A percentile compares a stretch with the other conserved stretches of the same genome.
Conservation (phyloP, 2,329 filamentous ascomycete genomes). For the Penicillium griseofulvum region DNA sequence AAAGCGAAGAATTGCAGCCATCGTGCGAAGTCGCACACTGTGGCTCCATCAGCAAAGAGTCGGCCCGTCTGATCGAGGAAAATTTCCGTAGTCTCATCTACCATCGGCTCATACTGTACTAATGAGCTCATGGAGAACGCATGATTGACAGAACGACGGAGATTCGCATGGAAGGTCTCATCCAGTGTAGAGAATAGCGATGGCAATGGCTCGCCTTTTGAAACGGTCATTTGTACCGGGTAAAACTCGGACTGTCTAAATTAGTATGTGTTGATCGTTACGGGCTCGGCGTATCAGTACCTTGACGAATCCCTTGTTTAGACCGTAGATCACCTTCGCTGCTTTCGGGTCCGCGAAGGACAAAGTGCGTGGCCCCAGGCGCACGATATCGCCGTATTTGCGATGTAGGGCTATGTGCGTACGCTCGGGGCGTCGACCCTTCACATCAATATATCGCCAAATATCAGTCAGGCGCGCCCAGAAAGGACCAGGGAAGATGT, state of each 20-base stretch:
- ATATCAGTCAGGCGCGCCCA: constrained; percentile 67
- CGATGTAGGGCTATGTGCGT: constrained; percentile 68
- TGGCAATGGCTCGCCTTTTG: constrained; percentile 15
- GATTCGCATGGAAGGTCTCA: constrained; percentile 71
- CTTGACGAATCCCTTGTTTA: constrained; percentile 80
- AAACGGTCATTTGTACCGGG: constrained; percentile 17
- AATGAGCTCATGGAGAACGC: constrained; percentile 76
- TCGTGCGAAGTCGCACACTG: constrained; percentile 21
- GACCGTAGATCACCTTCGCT: constrained; percentile 64
- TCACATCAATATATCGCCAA: constrained; percentile 73
- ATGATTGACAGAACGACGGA: constrained; percentile 71
- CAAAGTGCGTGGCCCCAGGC: constrained; percentile 68
- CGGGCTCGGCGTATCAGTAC: constrained; percentile 41
- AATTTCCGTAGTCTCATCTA: constrained; percentile 69
- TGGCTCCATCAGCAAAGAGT: constrained; percentile 45
- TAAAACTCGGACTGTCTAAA: constrained; percentile 17
- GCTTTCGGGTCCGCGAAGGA: constrained; percentile 73
- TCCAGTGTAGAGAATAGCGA: constrained; percentile 34
- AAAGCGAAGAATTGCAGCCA: constrained; percentile 83
- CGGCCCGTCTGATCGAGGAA: constrained; percentile 65
- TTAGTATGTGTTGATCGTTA: background rate
- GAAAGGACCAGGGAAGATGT: constrained; percentile 59
- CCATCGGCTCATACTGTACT: constrained; percentile 75
- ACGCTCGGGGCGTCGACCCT: constrained; percentile 61
- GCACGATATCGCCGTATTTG: constrained; percentile 70